Evolutionary conservation across 1,139 yeast genomes (phyloP), one percentile per base, ranked within the genome.

Genomic region (Suhomyces guaymorum): DNA sequence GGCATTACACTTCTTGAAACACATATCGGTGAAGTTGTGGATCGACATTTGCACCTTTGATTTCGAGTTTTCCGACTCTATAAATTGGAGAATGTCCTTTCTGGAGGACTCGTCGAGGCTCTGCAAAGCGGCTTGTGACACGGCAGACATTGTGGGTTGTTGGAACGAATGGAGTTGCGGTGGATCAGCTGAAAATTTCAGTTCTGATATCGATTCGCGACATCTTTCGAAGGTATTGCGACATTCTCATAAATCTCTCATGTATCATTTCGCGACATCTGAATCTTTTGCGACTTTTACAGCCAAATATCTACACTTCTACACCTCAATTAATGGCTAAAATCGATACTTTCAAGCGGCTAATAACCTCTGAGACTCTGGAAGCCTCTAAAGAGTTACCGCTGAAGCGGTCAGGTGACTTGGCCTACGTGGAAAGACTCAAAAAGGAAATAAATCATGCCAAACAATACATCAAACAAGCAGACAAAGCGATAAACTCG

Each of bases 11-110:
- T 86, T 85, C 59, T 83, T 85, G 71, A 88, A 90, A 60, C 97
- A 90, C 73, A 83, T 73, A 56, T 88, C 90, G 25, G 96, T 89
- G 70, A 87, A 88, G 55, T 74, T 78, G 58, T 88, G 95, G 44
- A 88, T 83, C 23, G 94, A 78, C 71, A 79, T 73, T 65, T 88
- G 96, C 18, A 90, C 88, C 65, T 88, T 87, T 38, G 95, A 82
- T 64, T 86, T 87, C 45, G 95, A 78, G 56, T 85, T 83, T 63
- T 90, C 96, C 9, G 82, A 66, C 55, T 88, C 95, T 35, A 89
- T 69, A 66, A 87, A 89, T 44, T 74, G 71, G 57, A 81, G 70
- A 37, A 89, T 79, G 47, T 88, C 95, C 52, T 80, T 75, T 58
- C 86, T 80, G 32, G 92, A 77, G 11, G 70, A 48, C 25, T 82